Percentiles rank a stretch among this genome's conserved stretches.
phyloP scores from a whole-genome alignment of 106 monocot species.

The Dendrobium nobile region DNA sequence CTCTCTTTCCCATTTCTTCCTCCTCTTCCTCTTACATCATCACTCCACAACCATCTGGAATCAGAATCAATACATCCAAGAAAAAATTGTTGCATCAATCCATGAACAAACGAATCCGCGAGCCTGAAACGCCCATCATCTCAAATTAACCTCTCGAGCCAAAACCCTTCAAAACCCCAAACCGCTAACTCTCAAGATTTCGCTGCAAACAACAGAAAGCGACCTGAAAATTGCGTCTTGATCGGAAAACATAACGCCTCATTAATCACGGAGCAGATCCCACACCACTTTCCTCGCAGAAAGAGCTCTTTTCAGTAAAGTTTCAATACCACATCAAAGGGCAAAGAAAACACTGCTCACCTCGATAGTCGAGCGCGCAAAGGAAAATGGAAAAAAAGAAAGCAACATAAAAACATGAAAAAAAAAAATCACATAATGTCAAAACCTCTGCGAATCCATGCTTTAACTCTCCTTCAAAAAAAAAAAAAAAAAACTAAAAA shows the following conservation, averaged over 20 bases:
- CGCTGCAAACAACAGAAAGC: not conserved
- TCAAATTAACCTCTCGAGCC: not conserved
- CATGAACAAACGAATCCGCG: not conserved
- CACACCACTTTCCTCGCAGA: not conserved
- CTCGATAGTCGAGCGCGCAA: not conserved
- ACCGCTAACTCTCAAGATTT: not conserved
- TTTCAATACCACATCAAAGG: not conserved
- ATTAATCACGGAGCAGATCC: not conserved
- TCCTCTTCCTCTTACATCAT: not conserved
- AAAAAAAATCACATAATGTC: not conserved
- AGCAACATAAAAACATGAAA: not conserved
- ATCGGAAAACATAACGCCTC: not conserved
- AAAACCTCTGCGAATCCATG: not conserved
- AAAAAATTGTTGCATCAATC: not conserved
- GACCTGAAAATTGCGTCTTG: not conserved
- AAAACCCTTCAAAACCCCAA: not conserved
- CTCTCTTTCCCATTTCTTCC: constrained; percentile 62
- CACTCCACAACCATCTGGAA: not conserved
- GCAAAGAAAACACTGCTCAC: not conserved
- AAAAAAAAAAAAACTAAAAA: not conserved
- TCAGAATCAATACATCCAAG: not conserved
- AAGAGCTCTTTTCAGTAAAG: not conserved
- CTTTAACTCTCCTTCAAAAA: not conserved
- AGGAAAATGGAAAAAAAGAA: not conserved
- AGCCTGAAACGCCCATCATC: not conserved